Evolutionary conservation across 305 asterid genomes (phyloP), one percentile per base, ranked within the genome.

Genomic region (Euphrasia arctica): DNA sequence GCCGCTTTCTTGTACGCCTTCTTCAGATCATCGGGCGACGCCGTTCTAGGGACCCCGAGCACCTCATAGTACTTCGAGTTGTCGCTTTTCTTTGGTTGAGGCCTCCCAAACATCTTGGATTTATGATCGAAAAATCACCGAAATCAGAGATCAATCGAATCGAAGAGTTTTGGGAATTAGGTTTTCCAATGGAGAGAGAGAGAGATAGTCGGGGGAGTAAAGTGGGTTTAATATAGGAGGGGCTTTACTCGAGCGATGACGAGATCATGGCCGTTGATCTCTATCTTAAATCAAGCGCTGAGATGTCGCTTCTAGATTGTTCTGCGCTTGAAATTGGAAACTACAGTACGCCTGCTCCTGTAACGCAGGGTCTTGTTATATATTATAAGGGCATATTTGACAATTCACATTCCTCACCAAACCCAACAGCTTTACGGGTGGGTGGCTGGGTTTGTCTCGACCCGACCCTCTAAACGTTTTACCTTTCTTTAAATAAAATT

Each of bases 1-100:
- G 98, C 98, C 5, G 96, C 90, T 72, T 88, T 88, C 65, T 72
- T 79, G 69, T 91, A 91, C 52, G 96, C 96, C 75, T 88, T 91
- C 86, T 91, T 91, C 68, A 91, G 79, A 72, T 91, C 98, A 56
- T 91, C 96, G 0, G 74, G 86, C 28, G 82, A 69, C 43, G 90
- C 95, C 60, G 78, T 76, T 68, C 88, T 88, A 1, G 95, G 75
- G 43, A 91, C 96, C 4, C 98, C 98, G 3, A 91, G 78, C n/a
- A 83, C 61, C 77, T 86, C 96, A 72, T 91, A 91, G 57, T 85
- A 91, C 77, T 65, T 76, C 0, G 87, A 65, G 66, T 83, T 88
- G 42, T 91, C 95, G 51, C 98, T 91, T 76, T 91, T 88, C 83
- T 83, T 91, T 51, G 90, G 27, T n/a, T 14, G 83, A 0, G 73